Evolutionary conservation across 768 basidiomycete species (phyloP), one percentile per base, ranked within the genome.

Genomic region (Panus rudis): DNA sequence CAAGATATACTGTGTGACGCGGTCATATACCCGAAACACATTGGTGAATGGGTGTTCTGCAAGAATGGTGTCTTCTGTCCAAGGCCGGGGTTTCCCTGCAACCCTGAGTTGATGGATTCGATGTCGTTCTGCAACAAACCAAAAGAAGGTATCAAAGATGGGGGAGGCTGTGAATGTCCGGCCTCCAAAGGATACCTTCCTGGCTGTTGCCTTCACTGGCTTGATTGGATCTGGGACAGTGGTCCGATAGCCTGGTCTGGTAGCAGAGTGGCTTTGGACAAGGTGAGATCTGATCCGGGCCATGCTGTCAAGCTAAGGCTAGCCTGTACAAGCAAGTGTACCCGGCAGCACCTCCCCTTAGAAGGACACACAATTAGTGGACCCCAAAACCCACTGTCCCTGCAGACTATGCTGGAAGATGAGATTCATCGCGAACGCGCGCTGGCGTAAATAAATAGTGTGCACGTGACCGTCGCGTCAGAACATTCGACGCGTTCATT

Each of bases 1-100:
- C 24, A 90, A 69, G 44, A 89, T 66, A 49, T 71, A 90, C 52
- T 90, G 87, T 23, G 73, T 76, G 14, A 71, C 71, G 26, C 76
- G 77, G 64, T 90, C 87, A 33, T 80, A 69, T 6, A 87, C 76
- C 26, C 87, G 82, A 55, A 73, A 90, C 0, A 81, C 75, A 53
- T 87, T 86, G 63, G 84, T 86, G 56, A 87, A 88, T 23, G 68
- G 70, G 51, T 77, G 71, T 11, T 64, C 54, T 2, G 57, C 66
- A 16, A 90, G 65, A 39, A 81, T 75, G 3, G 60, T 53, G 55
- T 90, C 83, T 1, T 70, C 57, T 0, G 85, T 85, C 86, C 87
- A 90, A 30, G 63, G 62, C 34, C 33, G 47, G 11, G 54, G 46
- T 32, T 53, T 45, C 17, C 61, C 61, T 6, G 56, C 51, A 5